Conservation (phyloP, 257 asterid genomes). For the Solanum gracilifrons region DNA sequence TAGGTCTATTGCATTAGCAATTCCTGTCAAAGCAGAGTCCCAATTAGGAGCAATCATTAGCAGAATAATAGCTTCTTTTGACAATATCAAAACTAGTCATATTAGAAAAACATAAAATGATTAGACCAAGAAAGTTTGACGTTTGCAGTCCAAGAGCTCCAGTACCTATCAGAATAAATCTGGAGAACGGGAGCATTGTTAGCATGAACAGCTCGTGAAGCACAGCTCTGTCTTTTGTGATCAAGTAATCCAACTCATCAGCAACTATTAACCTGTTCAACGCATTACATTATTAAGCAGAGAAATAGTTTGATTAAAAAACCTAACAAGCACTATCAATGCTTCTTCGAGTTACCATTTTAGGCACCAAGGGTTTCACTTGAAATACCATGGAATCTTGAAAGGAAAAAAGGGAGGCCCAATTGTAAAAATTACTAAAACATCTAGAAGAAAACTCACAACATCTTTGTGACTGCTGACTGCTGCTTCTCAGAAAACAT, state of each 20-base stretch:
- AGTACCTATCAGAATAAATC: slow-evolving; percentile 81
- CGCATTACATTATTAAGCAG: not conserved
- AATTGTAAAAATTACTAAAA: not conserved
- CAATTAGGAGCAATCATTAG: slow-evolving; percentile 1
- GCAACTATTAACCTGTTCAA: slow-evolving; percentile 62
- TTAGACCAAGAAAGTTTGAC: slow-evolving; percentile 1
- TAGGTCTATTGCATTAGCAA: slow-evolving; percentile 93
- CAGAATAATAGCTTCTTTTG: not conserved
- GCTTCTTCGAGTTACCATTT: not conserved
- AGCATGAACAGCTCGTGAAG: slow-evolving; percentile 96
- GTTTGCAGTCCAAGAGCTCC: not conserved
- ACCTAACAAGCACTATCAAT: not conserved
- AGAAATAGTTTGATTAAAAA: not conserved
- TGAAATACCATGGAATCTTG: not conserved
- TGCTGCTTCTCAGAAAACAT: slow-evolving; percentile 50
- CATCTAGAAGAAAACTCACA: slow-evolving; percentile 28
- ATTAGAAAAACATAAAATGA: not conserved
- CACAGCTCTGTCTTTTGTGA: slow-evolving; percentile 70
- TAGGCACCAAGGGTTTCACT: not conserved
- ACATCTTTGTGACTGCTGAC: slow-evolving; percentile 45
- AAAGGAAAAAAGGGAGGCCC: not conserved
- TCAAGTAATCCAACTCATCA: slow-evolving; percentile 95
- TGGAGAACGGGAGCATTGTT: slow-evolving; percentile 77
- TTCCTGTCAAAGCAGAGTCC: slow-evolving; percentile 46
- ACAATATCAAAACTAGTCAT: not conserved